Evolutionary conservation across 331 rosid species (phyloP), one percentile per base, ranked within the genome.

Genomic region (Dryas integrifolia): DNA sequence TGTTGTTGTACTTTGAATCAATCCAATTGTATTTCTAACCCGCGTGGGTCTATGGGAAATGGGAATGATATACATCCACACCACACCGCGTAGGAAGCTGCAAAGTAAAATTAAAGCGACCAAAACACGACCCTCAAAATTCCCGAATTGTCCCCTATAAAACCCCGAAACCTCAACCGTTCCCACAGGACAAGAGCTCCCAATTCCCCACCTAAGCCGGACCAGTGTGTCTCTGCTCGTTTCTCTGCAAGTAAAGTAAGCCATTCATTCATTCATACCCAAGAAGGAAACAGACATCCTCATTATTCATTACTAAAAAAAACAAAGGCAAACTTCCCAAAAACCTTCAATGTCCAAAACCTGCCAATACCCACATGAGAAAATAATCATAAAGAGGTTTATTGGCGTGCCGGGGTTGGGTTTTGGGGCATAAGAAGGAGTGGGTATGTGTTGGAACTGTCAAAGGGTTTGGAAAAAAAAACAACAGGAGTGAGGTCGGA

Each of bases 401-500:
- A 30, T 8, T 53, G 82, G 73, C 1, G 46, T 11, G 77, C 74
- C 80, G 83, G 82, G 85, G 24, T 72, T 70, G 69, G 43, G 43
- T 70, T 66, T 53, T 14, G 8, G 12, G 26, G 38, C 58, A 9
- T 40, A 18, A 66, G 15, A 18, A 12, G 65, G 10, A 43, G 66
- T 41, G 76, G 65, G 66, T 74, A 50, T 38, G 21, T 45, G 69
- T 62, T 63, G 82, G 81, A 85, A 79, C 67, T 51, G 48, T 82
- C 75, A 71, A 81, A 70, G 67, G 64, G 39, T 66, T 68, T 72
- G 64, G 58, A 65, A 66, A 40, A 6, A 16, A 61, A 65, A 38
- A 48, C 35, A 30, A 30, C 35, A 2, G 35, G 35, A 70, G 73
- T 26, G 65, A 58, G 47, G 6, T 49, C 43, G 80, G 92, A 86